Evolutionary conservation across 139 green algal species (phyloP).

Genomic region (Volvox africanus): DNA sequence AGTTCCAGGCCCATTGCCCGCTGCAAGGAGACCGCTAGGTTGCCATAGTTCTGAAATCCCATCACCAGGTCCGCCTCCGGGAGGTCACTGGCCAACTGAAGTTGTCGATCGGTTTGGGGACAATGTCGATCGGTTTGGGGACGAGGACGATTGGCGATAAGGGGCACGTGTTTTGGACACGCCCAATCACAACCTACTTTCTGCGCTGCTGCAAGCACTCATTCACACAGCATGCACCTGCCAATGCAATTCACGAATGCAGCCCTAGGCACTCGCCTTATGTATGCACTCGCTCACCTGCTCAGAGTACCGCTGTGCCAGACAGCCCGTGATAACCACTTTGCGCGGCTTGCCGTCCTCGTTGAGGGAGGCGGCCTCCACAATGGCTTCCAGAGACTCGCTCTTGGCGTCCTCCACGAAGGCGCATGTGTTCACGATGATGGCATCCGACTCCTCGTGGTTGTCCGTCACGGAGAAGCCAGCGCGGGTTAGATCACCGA

Average conservation of each 20-base stretch:
- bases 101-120: background rate
- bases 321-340: conserved; percentile 91
- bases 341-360: conserved; percentile 68
- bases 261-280: no score
- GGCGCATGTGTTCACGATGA: conserved; percentile 92
- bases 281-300: conserved; percentile 33
- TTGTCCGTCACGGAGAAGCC: conserved; percentile 83
- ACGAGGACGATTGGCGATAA: no score
- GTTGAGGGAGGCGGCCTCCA: conserved; percentile 82
- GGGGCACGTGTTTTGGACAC: no score
- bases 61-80: conserved; percentile 90
- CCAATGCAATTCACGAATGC: no score
- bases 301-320: conserved; percentile 89
- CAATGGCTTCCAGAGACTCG: conserved; percentile 89
- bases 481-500: conserved; percentile 82
- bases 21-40: conserved; percentile 65
- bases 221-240: no score
- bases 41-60: conserved; percentile 76
- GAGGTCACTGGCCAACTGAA: conserved; percentile 77
- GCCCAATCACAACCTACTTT: no score
- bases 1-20: conserved; percentile 59
- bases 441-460: conserved; percentile 79
- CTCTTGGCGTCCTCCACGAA: conserved; percentile 94
- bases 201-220: no score
- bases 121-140: no score